A percentile compares a stretch with the other conserved stretches of the same genome.
phyloP scores from a whole-genome alignment of 2,329 filamentous ascomycete genomes.

The Alternaria conjuncta region DNA sequence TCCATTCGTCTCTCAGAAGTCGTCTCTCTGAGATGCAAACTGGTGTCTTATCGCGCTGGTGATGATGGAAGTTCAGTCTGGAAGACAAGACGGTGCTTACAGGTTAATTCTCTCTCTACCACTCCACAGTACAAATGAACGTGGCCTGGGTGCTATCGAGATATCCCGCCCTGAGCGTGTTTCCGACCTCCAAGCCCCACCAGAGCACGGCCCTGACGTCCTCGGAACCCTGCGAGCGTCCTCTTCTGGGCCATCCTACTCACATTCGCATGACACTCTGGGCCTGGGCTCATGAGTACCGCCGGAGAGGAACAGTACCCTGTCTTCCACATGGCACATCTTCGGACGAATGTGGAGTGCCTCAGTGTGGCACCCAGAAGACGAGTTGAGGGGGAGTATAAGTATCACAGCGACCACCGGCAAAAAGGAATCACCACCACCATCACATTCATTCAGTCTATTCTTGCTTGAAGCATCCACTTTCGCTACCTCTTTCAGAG shows the following conservation, averaged over 20 bases:
- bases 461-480: slow-evolving; percentile 35
- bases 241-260: not conserved
- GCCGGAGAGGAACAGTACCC: not conserved
- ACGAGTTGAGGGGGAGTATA: slow-evolving; percentile 8
- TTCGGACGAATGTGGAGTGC: not conserved
- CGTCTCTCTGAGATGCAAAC: not conserved
- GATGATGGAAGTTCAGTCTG: not conserved
- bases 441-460: slow-evolving; percentile 27
- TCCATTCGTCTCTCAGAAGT: not conserved
- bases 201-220: not conserved
- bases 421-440: slow-evolving; percentile 12
- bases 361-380: not conserved
- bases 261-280: not conserved
- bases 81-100: not conserved
- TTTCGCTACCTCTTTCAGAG: slow-evolving; percentile 18
- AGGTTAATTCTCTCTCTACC: not conserved
- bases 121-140: not conserved
- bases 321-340: slow-evolving; percentile 2
- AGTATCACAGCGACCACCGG: slow-evolving; percentile 11
- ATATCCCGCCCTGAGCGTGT: not conserved
- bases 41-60: not conserved
- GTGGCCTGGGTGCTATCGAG: not conserved
- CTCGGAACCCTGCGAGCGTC: not conserved
- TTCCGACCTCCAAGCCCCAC: not conserved
- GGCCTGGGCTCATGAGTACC: not conserved